Conservation (phyloP, 768 basidiomycete species). For the Podaxis mareebaensis region DNA sequence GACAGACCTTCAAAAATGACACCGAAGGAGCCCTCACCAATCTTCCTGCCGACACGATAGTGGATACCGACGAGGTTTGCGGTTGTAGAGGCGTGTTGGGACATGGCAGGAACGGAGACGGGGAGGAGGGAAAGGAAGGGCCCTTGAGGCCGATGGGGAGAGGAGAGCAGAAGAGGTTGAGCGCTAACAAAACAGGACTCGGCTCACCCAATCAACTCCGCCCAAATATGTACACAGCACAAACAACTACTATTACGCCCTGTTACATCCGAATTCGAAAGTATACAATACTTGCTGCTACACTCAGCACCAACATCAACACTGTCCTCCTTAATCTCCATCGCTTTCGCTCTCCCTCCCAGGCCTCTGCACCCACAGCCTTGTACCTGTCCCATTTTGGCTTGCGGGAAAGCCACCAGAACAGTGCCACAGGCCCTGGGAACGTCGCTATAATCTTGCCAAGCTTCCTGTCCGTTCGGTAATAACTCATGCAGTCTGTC, state of each 20-base stretch:
- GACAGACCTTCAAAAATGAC: constrained; percentile 87
- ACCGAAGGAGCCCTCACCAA: constrained; percentile 98
- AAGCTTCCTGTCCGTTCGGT: constrained; percentile 35
- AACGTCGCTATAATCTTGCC: constrained; percentile 47
- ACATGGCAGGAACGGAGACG: constrained; percentile 49
- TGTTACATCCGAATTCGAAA: background rate
- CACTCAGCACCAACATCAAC: constrained; percentile 13
- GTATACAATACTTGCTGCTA: background rate
- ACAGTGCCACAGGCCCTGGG: constrained; percentile 51
- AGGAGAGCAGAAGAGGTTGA: constrained; percentile 18
- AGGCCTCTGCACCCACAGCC: constrained; percentile 39
- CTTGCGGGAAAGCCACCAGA: constrained; percentile 51
- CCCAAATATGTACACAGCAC: constrained; percentile 25
- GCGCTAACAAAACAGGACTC: constrained; percentile 16
- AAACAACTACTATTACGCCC: constrained; percentile 8
- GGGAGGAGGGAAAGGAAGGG: constrained; percentile 30
- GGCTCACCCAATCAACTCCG: constrained; percentile 31
- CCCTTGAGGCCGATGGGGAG: constrained; percentile 23
- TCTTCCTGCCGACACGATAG: constrained; percentile 98
- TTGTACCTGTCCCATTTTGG: constrained; percentile 46
- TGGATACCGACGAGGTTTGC: constrained; percentile 92
- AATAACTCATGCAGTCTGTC: constrained; percentile 56
- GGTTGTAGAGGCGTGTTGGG: constrained; percentile 58
- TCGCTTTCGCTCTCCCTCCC: constrained; percentile 32
- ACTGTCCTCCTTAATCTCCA: constrained; percentile 23